Conservation (phyloP, 2,329 filamentous ascomycete species). For the Dissoconium aciculare region DNA sequence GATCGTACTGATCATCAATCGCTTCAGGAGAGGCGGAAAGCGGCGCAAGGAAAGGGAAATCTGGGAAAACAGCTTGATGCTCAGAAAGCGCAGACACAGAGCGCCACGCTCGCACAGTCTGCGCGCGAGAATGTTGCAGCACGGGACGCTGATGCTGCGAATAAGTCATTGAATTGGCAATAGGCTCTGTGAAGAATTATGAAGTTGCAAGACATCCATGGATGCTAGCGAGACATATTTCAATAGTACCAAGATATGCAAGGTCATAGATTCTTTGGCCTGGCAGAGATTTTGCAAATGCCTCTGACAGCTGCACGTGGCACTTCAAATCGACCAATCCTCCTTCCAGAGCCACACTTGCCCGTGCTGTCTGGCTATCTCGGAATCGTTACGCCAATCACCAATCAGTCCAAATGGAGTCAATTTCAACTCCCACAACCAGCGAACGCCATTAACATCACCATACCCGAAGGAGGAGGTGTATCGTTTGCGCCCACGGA, state of each 20-base stretch:
- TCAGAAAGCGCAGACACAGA: conserved; percentile 60
- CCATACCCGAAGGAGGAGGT: no score
- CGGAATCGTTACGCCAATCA: conserved; percentile 5
- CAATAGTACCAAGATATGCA: no score
- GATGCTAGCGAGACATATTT: no score
- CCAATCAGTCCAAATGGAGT: conserved; percentile 8
- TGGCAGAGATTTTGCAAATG: no score
- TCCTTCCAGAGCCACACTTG: no score
- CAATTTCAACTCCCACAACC: conserved; percentile 6
- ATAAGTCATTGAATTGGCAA: conserved; percentile 38
- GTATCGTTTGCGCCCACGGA: conserved; percentile 6
- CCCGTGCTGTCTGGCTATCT: no score
- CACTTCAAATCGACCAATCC: no score
- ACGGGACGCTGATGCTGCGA: conserved; percentile 52
- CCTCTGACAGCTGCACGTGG: no score
- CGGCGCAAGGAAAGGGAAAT: conserved; percentile 48
- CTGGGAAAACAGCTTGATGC: conserved; percentile 54
- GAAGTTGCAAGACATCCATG: no score
- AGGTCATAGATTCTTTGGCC: no score
- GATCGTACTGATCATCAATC: background rate
- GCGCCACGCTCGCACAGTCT: conserved; percentile 50
- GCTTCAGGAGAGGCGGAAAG: conserved; percentile 50
- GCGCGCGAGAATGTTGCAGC: conserved; percentile 51
- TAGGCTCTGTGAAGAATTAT: no score
- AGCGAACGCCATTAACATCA: background rate